These are phyloP conservation scores for Rutidosis leptorrhynchoides DNA, from an alignment of 129 eudicot genomes.

Conservation along the genomic window DNA sequence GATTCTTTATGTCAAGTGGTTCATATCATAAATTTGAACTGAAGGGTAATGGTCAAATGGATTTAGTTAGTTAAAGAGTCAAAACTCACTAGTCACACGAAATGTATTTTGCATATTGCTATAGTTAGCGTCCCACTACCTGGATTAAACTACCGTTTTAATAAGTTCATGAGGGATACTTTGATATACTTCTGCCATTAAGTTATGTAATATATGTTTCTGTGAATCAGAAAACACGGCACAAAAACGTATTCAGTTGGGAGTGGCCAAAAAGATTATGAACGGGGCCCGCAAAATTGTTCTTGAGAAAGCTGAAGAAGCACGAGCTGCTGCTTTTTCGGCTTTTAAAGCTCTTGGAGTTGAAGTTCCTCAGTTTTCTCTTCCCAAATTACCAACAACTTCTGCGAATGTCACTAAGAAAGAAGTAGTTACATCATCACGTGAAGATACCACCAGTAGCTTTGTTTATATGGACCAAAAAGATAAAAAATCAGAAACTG, in stretches of 20 bases:
- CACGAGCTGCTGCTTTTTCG: constrained; percentile 89
- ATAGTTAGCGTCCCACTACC: constrained; percentile 9
- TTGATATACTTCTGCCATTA: constrained; percentile 5
- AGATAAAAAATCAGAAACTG: constrained; percentile 27
- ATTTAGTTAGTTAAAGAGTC: neutral
- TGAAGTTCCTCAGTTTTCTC: constrained; percentile 61
- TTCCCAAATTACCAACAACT: constrained; percentile 37
- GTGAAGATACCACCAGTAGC: constrained; percentile 52
- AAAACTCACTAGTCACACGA: neutral
- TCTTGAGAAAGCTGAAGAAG: constrained; percentile 96
- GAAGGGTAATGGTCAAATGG: constrained; percentile 1
- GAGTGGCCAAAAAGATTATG: constrained; percentile 89
- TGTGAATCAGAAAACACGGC: constrained; percentile 40
- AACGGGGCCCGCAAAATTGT: constrained; percentile 91
- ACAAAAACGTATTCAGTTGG: constrained; percentile 74
- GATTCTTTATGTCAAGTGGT: neutral
- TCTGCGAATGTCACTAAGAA: constrained; percentile 31
- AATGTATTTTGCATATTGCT: neutral
- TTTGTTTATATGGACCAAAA: constrained; percentile 29
- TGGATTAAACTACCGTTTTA: neutral
- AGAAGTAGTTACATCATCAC: constrained; percentile 48
- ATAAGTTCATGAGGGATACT: constrained; percentile 4
- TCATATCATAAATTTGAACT: neutral
- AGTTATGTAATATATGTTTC: constrained; percentile 12
- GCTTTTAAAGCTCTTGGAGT: constrained; percentile 97